Evolutionary conservation across 805 yeast genomes (phyloP).

Genomic region (Saccharomycopsis schoenii): DNA sequence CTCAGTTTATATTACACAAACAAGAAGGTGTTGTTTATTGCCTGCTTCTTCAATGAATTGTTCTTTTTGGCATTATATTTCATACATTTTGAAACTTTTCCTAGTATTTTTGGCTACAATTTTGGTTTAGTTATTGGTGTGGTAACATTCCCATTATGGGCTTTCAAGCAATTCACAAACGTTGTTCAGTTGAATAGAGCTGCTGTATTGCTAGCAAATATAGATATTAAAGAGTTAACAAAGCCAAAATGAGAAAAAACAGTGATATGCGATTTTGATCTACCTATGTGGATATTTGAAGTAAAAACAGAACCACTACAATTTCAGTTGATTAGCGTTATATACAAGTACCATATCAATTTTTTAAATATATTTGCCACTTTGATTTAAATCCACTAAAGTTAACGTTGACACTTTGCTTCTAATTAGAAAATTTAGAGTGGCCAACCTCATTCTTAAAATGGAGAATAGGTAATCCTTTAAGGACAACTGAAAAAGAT

Average conservation of each 20-base stretch:
- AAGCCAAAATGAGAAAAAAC: not conserved
- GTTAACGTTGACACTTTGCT: no score
- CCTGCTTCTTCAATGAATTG: slow-evolving; percentile 88
- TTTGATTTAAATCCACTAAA: no score
- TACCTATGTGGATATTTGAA: no score
- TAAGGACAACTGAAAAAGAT: no score
- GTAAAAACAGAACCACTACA: no score
- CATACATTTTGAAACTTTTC: slow-evolving; percentile 42
- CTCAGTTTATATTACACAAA: slow-evolving; percentile 81
- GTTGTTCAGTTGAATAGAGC: slow-evolving; percentile 84
- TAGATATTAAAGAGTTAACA: slow-evolving; percentile 32
- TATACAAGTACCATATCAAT: no score
- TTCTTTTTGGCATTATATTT: slow-evolving; percentile 87
- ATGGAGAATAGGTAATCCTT: no score
- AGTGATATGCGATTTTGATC: not conserved
- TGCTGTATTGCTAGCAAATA: slow-evolving; percentile 63
- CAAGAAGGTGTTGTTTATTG: slow-evolving; percentile 70
- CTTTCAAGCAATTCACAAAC: slow-evolving; percentile 83
- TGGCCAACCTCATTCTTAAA: no score
- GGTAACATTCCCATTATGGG: slow-evolving; percentile 66
- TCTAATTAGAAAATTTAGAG: no score
- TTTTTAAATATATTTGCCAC: no score
- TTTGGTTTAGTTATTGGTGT: slow-evolving; percentile 14
- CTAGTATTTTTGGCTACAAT: slow-evolving; percentile 21
- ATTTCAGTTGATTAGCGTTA: no score